Evolutionary conservation across 768 basidiomycete genomes (phyloP), one percentile per base, ranked within the genome.

Genomic region (Xerocomus brunneocitrinus): DNA sequence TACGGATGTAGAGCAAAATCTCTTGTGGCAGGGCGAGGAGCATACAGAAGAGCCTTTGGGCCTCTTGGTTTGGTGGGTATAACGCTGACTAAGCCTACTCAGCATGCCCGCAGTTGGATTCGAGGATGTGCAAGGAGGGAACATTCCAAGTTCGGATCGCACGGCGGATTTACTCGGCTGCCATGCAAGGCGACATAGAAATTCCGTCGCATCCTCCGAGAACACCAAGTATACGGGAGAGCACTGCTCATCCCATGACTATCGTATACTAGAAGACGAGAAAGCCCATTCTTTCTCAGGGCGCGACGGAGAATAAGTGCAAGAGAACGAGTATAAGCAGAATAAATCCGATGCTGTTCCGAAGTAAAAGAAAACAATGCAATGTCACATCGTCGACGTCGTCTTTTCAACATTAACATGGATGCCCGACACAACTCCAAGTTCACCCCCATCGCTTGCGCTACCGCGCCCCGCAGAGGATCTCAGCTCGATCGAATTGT

Each of bases 401-500:
- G 76, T 76, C 67, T 80, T 83, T 66, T 86, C 83, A 16, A 87
- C 76, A 54, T 85, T 77, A 22, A 86, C 77, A 51, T 79, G 74
- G 55, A 86, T 82, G 9, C 82, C 80, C 39, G 64, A 55, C 48
- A 63, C 40, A 25, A 52, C 55, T 22, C 58, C 59, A 0, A 16
- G 51, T 31, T 62, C 69, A 50, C 36, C 64, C 25, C 48, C 70
- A 12, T 69, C 64, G 41, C 52, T 61, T 43, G 43, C 28, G 19
- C 63, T 65, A 16, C 57, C 57, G n/a, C 55, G 45, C 32, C 49
- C 52, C 32, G 53, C n/a, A 16, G 53, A 24, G 39, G 54, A 59
- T 54, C 50, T 66, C 56, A 60, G 74, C 54, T 84, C 83, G 46
- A 83, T 63, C 31, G 67, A 62, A 49, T 71, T 61, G 49, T 69